phyloP scores from a whole-genome alignment of 768 basidiomycete species.

The Termitomyces heimii region DNA sequence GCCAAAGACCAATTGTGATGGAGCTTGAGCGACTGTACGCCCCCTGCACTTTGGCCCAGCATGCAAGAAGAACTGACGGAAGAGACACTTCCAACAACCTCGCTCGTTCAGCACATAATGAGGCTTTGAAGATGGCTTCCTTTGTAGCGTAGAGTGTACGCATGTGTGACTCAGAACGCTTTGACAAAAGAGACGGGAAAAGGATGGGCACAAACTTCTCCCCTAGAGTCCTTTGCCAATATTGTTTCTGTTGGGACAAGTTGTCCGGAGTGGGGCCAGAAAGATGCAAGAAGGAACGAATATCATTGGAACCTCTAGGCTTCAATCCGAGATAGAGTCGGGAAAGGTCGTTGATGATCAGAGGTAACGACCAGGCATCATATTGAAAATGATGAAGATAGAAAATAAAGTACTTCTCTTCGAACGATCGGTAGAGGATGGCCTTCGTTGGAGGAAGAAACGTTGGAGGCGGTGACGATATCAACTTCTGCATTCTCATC shows the following conservation, averaged over 20 bases:
- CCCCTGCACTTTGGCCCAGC: conserved; percentile 36
- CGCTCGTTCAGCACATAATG: conserved; percentile 36
- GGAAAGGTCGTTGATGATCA: conserved; percentile 34
- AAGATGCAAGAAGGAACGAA: conserved; percentile 21
- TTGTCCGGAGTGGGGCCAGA: conserved; percentile 16
- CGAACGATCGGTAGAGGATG: conserved; percentile 16
- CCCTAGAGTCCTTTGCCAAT: conserved; percentile 31
- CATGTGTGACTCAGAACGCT: not conserved
- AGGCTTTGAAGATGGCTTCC: conserved; percentile 14
- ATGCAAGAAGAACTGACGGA: conserved; percentile 34
- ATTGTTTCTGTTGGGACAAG: conserved; percentile 19
- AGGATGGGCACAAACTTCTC: conserved; percentile 17
- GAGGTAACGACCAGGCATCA: conserved; percentile 39
- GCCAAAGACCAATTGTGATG: conserved; percentile 41
- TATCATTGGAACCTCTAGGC: conserved; percentile 18
- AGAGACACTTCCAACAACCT: conserved; percentile 27
- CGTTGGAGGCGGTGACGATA: conserved; percentile 18
- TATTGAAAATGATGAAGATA: conserved; percentile 46
- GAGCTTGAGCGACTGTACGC: conserved; percentile 17
- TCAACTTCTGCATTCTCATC: conserved; percentile 17
- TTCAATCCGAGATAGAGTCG: conserved; percentile 24
- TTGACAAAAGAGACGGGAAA: conserved; percentile 18
- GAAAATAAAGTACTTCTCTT: conserved; percentile 18
- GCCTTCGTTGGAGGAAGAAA: conserved; percentile 19
- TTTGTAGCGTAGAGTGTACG: conserved; percentile 11